phyloP scores from a whole-genome alignment of 2,329 filamentous ascomycete species.

The Ceratocystiopsis minuta region DNA sequence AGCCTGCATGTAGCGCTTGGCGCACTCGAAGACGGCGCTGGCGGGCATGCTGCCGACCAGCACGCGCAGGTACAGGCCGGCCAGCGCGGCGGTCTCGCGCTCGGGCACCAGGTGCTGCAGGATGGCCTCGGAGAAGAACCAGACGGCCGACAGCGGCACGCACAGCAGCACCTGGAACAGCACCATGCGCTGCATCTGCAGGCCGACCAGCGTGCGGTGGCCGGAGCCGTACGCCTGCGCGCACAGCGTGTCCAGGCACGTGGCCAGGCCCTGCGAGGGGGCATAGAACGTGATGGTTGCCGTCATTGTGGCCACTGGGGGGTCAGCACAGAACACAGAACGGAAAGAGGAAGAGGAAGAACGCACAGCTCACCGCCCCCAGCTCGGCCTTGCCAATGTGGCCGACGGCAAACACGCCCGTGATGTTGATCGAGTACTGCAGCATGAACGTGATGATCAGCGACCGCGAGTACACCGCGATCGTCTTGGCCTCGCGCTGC shows the following conservation, averaged over 20 bases:
- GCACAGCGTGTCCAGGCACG: conserved; percentile 80
- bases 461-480: conserved; percentile 52
- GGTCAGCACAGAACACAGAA: not conserved
- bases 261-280: conserved; percentile 70
- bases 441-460: conserved; percentile 58
- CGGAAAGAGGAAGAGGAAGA: not conserved
- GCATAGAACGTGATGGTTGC: conserved; percentile 63
- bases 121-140: conserved; percentile 49
- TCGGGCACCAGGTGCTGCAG: conserved; percentile 51
- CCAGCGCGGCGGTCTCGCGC: conserved; percentile 48
- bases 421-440: conserved; percentile 71
- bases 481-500: conserved; percentile 72
- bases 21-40: conserved; percentile 57
- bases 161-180: conserved; percentile 54
- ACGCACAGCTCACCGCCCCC: conserved; percentile 39
- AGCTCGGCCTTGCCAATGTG: conserved; percentile 54
- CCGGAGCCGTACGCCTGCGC: conserved; percentile 88
- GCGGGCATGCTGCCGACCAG: conserved; percentile 54
- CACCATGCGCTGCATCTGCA: conserved; percentile 67
- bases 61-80: conserved; percentile 55
- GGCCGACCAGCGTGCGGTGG: conserved; percentile 69
- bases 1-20: conserved; percentile 66
- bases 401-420: conserved; percentile 63
- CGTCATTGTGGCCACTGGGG: conserved; percentile 53
- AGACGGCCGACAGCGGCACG: conserved; percentile 52